Evolutionary conservation across 2,329 filamentous ascomycete species (phyloP), one percentile per base, ranked within the genome.

Genomic region (Colletotrichum noveboracense): DNA sequence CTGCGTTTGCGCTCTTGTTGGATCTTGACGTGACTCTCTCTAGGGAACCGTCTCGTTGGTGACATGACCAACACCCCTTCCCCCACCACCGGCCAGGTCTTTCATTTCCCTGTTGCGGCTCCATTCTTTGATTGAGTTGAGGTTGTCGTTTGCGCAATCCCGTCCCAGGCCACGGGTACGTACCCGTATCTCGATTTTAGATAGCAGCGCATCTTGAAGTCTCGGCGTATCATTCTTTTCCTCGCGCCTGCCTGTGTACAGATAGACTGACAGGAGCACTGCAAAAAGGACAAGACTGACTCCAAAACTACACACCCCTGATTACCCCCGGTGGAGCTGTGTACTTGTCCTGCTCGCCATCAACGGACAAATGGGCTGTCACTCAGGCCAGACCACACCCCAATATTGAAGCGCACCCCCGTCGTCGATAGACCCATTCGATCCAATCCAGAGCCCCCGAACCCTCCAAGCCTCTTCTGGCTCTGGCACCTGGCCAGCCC

Each of bases 141-240:
- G 18, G 21, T 43, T 24, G 24, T 67, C 69, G 69, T 72, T 72
- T 75, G 69, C 69, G 72, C 72, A 72, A 75, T 75, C 55, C 72
- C 62, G 62, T 48, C 61, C 58, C 61, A 43, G 56, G 36, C 55
- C 38, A 69, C 2, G 43, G 6, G 43, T 69, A 72, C 73, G 58
- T 61, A 30, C 43, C 58, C 26, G 48, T 32, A 32, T 58, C 48
- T 34, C 28, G 26, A 52, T 16, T 38, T 43, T 28, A 65, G 60
- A 71, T 66, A 71, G 60, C 30, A 64, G 13, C 66, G n/a, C 60
- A 48, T 38, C 34, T 36, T 65, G n/a, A 26, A 55, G 26, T 70
- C 69, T 58, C 56, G 56, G 66, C 70, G 28, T 24, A 43, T 34
- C 56, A 26, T 62, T 24, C 66, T 14, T 26, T 10, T 4, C 43